Base-by-base conservation (phyloP, 2,329 filamentous ascomycete species). In the Paraphoma chrysanthemicola region DNA sequence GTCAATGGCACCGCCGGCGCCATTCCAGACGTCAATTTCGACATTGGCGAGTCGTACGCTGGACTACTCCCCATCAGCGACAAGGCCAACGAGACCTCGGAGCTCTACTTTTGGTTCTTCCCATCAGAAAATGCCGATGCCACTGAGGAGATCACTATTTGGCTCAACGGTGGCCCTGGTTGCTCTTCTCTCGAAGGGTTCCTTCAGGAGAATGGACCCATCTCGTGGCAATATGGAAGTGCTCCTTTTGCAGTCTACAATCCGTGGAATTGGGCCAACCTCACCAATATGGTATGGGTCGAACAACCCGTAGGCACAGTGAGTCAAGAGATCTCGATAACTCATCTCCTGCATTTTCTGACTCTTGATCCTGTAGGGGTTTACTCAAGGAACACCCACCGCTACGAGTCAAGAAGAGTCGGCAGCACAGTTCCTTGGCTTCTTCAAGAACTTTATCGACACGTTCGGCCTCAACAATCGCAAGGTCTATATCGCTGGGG, bases 201-300 rank as follows among this genome's bases (percentile, higher is more conserved):
- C 48, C 66, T 83, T 17, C 80, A 82, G 53, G 81, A 83, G 68
- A 83, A 82, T 46, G 79, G 79, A 0, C 78, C 78, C 1, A 64
- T 82, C 51, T 65, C 77, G 1, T 82, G 80, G 80, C 79, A 81
- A 43, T 82, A 77, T 18, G 75, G 74, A 23, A 79, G 63, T 3
- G 66, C 66, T 59, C 72, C 66, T 54, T 57, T 67, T 14, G 75
- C 80, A 1, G 74, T 80, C 0, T 72, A 76, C 54, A 82, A 82
- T 56, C 75, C 78, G 0, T 82, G 73, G 70, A 73, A 75, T 31
- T 81, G 79, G 78, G 53, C 51, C n/a, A 89, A 89, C 48, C 76
- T 94, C 36, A 90, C 90, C 51, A 92, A 93, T 73, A 85, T 93
- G 67, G 79, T 95, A 45, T 95, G 88, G 85, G 82, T 90, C 8